Evolutionary conservation across 2,329 filamentous ascomycete genomes (phyloP).

Genomic region (Paecilomyces dactylethromorphus): DNA sequence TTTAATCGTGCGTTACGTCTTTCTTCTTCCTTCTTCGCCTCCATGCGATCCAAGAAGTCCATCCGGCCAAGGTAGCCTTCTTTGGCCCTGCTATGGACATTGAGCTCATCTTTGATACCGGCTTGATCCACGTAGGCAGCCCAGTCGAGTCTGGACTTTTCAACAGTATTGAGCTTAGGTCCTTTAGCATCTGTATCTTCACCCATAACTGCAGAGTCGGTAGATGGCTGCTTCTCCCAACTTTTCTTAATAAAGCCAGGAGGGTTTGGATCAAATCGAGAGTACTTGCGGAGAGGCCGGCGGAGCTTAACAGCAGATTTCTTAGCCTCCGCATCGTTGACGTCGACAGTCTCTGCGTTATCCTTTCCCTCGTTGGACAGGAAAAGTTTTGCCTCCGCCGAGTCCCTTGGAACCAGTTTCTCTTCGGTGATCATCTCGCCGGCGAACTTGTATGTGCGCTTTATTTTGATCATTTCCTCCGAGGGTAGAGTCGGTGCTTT

Average conservation of each 20-base stretch:
- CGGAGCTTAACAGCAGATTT: conserved; percentile 21
- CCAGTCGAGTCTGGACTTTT: conserved; percentile 62
- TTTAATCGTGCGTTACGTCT: conserved; percentile 46
- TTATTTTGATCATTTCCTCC: conserved; percentile 49
- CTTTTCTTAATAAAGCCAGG: conserved; percentile 36
- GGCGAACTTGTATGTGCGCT: conserved; percentile 52
- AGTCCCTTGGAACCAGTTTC: conserved; percentile 46
- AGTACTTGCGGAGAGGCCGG: conserved; percentile 36
- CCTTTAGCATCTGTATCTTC: conserved; percentile 31
- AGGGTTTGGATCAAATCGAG: conserved; percentile 42
- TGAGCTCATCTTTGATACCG: conserved; percentile 56
- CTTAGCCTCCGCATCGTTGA: conserved; percentile 12
- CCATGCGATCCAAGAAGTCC: conserved; percentile 56
- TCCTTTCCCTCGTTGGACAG: conserved; percentile 37
- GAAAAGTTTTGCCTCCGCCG: conserved; percentile 50
- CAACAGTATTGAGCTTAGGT: conserved; percentile 60
- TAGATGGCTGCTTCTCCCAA: conserved; percentile 33
- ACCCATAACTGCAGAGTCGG: conserved; percentile 16
- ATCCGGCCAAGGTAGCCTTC: conserved; percentile 55
- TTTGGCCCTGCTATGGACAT: conserved; percentile 55
- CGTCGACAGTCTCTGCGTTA: conserved; percentile 21
- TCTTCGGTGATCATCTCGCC: conserved; percentile 50
- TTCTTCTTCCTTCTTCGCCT: conserved; percentile 51
- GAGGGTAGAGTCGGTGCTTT: conserved; percentile 5
- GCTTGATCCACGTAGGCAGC: conserved; percentile 56